Conservation (phyloP, 495 filamentous ascomycete genomes). For the Glonium stellatum region DNA sequence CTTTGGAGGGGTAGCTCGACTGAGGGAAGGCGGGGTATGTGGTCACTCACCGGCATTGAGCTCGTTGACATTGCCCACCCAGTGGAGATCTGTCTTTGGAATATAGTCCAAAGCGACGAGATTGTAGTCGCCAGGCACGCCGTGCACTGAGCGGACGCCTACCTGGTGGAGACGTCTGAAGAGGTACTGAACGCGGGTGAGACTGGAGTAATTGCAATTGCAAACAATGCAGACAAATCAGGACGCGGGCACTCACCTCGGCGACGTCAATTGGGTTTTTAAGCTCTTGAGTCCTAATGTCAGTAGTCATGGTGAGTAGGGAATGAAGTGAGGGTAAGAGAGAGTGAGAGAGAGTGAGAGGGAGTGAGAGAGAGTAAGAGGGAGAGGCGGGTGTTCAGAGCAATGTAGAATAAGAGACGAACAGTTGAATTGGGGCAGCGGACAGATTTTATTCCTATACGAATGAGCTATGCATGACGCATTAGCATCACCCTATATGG, state of each 20-base stretch:
- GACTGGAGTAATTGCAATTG: not conserved
- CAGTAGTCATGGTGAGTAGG: slow-evolving; percentile 38
- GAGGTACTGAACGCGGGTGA: slow-evolving; percentile 41
- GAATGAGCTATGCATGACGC: not conserved
- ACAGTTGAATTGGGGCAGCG: not conserved
- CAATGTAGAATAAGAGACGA: not conserved
- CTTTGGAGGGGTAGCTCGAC: slow-evolving; percentile 1
- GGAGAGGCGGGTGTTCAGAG: too few relatives aligned
- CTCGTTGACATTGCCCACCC: slow-evolving; percentile 67
- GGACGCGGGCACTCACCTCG: slow-evolving; percentile 31
- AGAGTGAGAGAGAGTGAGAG: too few relatives aligned
- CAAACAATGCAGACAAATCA: not conserved
- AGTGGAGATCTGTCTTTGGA: slow-evolving; percentile 49
- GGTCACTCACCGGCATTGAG: slow-evolving; percentile 57
- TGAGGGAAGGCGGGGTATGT: slow-evolving; percentile 8
- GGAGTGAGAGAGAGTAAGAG: too few relatives aligned
- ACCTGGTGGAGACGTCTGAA: slow-evolving; percentile 58
- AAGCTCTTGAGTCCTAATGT: slow-evolving; percentile 50
- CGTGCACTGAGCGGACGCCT: slow-evolving; percentile 55
- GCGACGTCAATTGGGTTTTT: slow-evolving; percentile 50
- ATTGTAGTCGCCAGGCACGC: slow-evolving; percentile 54
- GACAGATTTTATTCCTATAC: not conserved
- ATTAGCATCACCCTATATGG: slow-evolving; percentile 19
- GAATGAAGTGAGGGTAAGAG: too few relatives aligned
- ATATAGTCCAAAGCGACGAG: slow-evolving; percentile 56